Evolutionary conservation across 805 yeast species (phyloP).

Genomic region (Suhomyces tanzawaensis): DNA sequence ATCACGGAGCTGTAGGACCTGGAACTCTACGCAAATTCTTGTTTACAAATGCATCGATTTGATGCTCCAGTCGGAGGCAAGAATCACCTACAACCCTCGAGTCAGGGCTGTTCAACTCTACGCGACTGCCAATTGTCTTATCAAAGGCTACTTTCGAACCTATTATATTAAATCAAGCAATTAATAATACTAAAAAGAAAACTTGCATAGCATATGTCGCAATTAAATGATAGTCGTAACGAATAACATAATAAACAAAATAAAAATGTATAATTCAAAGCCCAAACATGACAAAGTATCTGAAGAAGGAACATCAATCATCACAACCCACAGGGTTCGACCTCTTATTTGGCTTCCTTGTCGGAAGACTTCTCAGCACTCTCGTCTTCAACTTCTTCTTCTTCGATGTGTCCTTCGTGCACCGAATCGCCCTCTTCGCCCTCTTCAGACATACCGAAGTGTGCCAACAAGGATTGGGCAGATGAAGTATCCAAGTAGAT

Average conservation of each 20-base stretch:
- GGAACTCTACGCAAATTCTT: too few species aligned
- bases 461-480: slow-evolving; percentile 61
- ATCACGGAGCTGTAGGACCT: too few species aligned
- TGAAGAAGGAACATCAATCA: too few species aligned
- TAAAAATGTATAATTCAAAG: not conserved
- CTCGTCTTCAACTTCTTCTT: slow-evolving; percentile 24
- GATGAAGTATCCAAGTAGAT: slow-evolving; percentile 62
- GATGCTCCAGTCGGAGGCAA: too few species aligned
- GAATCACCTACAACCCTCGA: too few species aligned
- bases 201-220: not conserved
- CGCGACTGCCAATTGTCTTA: too few species aligned
- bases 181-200: slow-evolving; percentile 1
- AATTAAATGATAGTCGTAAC: not conserved
- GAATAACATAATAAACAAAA: not conserved
- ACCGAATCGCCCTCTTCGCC: slow-evolving; percentile 25
- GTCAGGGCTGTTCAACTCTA: too few species aligned
- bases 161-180: not conserved
- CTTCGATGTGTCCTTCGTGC: slow-evolving; percentile 30
- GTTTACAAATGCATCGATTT: too few species aligned
- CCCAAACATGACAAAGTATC: not conserved
- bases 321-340: too few species aligned
- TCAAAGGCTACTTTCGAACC: too few species aligned
- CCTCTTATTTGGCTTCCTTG: slow-evolving; percentile 8
- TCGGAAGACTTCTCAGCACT: slow-evolving; percentile 7
- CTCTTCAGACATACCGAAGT: slow-evolving; percentile 36